These are phyloP conservation scores for Aspergillus cristatus DNA, from an alignment of 495 filamentous ascomycete genomes.

Conservation along the genomic window DNA sequence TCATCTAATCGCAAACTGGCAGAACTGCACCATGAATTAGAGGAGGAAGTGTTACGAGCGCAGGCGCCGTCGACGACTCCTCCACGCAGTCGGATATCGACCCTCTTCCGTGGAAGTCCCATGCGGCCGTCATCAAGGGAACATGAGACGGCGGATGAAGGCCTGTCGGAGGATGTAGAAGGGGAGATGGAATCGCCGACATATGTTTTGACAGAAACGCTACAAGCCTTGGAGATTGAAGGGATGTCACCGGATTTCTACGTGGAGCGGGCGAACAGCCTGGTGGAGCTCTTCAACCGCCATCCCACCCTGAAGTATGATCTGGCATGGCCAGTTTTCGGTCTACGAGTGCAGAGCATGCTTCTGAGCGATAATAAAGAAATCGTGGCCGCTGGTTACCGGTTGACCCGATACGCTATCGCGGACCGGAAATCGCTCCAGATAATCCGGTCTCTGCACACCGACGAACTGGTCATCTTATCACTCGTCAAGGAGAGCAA, in stretches of 20 bases:
- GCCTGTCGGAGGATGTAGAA: constrained; percentile 39
- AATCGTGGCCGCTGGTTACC: constrained; percentile 88
- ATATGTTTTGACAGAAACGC: constrained; percentile 75
- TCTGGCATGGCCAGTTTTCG: constrained; percentile 89
- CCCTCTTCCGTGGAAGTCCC: constrained; percentile 55
- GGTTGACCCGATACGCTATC: constrained; percentile 87
- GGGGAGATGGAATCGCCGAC: constrained; percentile 77
- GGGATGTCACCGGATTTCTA: constrained; percentile 91
- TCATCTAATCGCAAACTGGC: constrained; percentile 85
- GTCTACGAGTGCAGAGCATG: constrained; percentile 86
- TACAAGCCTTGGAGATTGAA: constrained; percentile 78
- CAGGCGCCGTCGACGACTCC: constrained; percentile 59
- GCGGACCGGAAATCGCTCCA: constrained; percentile 83
- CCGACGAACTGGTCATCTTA: constrained; percentile 83
- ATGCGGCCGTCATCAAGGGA: constrained; percentile 58
- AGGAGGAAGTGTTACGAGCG: constrained; percentile 56
- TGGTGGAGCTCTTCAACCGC: constrained; percentile 87
- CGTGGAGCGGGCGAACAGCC: constrained; percentile 77
- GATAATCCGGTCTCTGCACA: constrained; percentile 78
- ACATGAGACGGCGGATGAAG: constrained; percentile 38
- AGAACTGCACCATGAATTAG: constrained; percentile 69
- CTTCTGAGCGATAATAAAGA: constrained; percentile 91
- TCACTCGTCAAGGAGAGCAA: constrained; percentile 93
- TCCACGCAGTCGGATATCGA: constrained; percentile 55
- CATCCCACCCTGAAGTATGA: constrained; percentile 94